Conservation (phyloP, 2,329 filamentous ascomycete genomes). For the Cordyceps javanica region DNA sequence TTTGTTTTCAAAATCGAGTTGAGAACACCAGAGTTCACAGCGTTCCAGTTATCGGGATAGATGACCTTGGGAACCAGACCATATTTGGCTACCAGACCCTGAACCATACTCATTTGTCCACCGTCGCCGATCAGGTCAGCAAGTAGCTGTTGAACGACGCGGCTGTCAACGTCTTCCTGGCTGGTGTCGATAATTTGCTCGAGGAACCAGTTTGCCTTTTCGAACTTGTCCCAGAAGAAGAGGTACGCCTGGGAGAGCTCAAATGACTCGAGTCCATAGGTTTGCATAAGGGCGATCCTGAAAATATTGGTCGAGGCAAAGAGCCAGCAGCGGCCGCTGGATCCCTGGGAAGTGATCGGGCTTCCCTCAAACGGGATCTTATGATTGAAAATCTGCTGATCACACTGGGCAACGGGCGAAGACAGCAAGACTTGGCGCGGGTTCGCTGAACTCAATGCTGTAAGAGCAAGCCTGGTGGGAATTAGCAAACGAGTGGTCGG, state of each 20-base stretch:
- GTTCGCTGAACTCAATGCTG: slow-evolving; percentile 62
- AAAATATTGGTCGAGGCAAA: slow-evolving; percentile 91
- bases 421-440: slow-evolving; percentile 61
- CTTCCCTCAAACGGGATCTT: slow-evolving; percentile 75
- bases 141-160: slow-evolving; percentile 66
- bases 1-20: slow-evolving; percentile 75
- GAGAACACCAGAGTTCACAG: slow-evolving; percentile 62
- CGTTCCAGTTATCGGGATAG: slow-evolving; percentile 79
- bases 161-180: slow-evolving; percentile 61
- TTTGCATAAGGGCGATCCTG: slow-evolving; percentile 80
- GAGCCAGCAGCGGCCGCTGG: slow-evolving; percentile 82
- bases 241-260: slow-evolving; percentile 85
- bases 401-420: slow-evolving; percentile 54
- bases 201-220: slow-evolving; percentile 86
- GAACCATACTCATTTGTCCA: slow-evolving; percentile 90
- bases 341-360: slow-evolving; percentile 79
- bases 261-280: slow-evolving; percentile 69
- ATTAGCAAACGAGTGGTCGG: neutral
- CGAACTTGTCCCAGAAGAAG: slow-evolving; percentile 92
- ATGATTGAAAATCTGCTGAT: slow-evolving; percentile 78
- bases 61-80: slow-evolving; percentile 77
- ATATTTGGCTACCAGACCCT: slow-evolving; percentile 79
- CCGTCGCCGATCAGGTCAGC: slow-evolving; percentile 68
- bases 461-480: slow-evolving; percentile 59
- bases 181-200: slow-evolving; percentile 76